Conservation (phyloP, 176 grass and related monocot genomes). For the Chloris gayana region DNA sequence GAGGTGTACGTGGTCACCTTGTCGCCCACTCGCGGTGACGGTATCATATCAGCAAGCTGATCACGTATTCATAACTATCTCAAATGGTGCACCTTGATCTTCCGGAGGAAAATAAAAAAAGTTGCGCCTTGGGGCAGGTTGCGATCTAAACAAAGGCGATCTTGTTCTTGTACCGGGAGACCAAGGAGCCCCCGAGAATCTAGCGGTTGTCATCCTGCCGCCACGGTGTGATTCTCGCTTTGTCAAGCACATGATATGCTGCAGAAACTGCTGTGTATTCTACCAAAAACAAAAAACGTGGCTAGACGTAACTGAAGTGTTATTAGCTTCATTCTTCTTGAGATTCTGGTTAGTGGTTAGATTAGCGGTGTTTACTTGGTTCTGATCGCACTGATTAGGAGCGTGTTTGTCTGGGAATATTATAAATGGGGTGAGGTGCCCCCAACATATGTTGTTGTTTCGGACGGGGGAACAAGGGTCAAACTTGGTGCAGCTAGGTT, state of each 20-base stretch:
- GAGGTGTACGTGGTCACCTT: conserved; percentile 31
- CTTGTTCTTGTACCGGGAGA: conserved; percentile 35
- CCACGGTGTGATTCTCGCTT: conserved; percentile 22
- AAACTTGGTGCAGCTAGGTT: not conserved
- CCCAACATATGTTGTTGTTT: not conserved
- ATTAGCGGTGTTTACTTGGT: not conserved
- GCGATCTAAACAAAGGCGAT: conserved; percentile 23
- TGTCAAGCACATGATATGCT: conserved; percentile 29
- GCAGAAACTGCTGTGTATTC: conserved; percentile 10
- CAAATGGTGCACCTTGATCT: not conserved
- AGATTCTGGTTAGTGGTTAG: conserved; percentile 5
- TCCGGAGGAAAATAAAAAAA: not conserved
- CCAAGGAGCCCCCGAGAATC: conserved; percentile 38
- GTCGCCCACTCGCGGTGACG: not conserved
- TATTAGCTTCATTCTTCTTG: not conserved
- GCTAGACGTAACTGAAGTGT: not conserved
- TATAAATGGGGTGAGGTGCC: not conserved
- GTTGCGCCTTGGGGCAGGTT: not conserved
- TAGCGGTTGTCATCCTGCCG: conserved; percentile 39
- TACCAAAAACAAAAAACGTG: not conserved
- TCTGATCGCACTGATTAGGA: not conserved
- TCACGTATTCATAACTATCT: conserved; percentile 21
- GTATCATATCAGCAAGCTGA: not conserved
- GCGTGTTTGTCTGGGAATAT: not conserved
- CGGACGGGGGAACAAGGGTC: not conserved